Base-by-base conservation (phyloP, 73 alveolate species). In the Paramecium primaurelia region DNA sequence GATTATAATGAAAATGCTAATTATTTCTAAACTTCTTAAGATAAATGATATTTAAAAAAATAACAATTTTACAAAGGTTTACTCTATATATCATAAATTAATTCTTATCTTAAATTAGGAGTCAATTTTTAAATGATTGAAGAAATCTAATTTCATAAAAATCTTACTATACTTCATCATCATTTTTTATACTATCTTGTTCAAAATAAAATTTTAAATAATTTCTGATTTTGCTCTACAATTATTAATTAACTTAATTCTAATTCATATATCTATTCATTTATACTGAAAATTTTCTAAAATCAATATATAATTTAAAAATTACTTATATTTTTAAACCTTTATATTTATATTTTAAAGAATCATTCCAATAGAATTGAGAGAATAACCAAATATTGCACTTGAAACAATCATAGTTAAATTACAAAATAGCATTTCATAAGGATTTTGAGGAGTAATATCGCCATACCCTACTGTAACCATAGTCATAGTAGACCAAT, bases 391-490 rank as follows among this genome's bases (percentile, higher is more conserved):
- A 69, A 96, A 96, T 51, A 94, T 54, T 2, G 95, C 98, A 86
- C 98, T 95, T 12, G 98, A 96, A 34, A 92, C 88, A 38, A 91
- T 73, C 98, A 96, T 95, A 1, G 93, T 89, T 14, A 92, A 68
- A 84, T 92, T 95, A 40, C 94, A 96, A 71, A 58, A 94, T 6
- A 94, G 37, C 77, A 86, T 93, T 75, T 96, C 99, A 59, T 71
- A 58, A 6, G 54, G 59, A 9, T 97, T 94, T n/a, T 85, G 77
- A 9, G 99, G 98, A 58, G 51, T 80, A 16, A 96, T 94, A 71
- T 96, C 99, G 59, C 99, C 99, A 93, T 95, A 96, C 1, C 99
- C 99, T 6, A 96, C 96, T 32, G 98, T 95, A 1, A 96, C 93
- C 97, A 96, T 96, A 3, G 99, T 96, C 42, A 95, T 59, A 44